Base-by-base conservation (phyloP, 257 asterid species). In the Rubia yunnanensis region DNA sequence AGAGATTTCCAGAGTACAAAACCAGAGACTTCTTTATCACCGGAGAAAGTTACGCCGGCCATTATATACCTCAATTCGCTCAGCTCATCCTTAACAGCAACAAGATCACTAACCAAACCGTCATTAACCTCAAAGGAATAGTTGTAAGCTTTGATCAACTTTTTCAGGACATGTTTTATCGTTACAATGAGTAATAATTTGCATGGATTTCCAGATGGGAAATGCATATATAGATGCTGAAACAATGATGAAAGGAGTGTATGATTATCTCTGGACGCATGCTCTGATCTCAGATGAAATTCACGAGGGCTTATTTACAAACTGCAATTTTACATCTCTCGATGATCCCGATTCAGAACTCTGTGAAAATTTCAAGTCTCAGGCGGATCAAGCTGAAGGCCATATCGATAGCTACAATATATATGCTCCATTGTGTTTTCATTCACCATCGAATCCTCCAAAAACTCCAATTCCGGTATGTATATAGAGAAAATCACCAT, bases 31-130 rank as follows among this genome's bases (percentile, higher is more conserved):
- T 88, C 53, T 85, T 56, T 67, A 64, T 87, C 24, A 71, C 85
- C 0, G 89, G 95, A 44, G 95, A 87, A 69, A 85, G 88, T 63
- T 87, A 85, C 57, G 90, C 90, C 0, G 92, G 90, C 14, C 95
- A 87, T 68, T 87, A 85, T 20, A 84, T 80, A 8, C 95, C 95
- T 28, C 92, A 87, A 55, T 88, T 87, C 3, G 86, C 95, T n/a
- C 75, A 81, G 34, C 63, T 87, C 11, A 79, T 85, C 80, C 83
- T 78, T n/a, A 49, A 67, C 1, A 76, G 73, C 52, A 87, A 84
- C 79, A 73, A 76, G 36, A 78, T 70, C 30, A 75, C 82, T 0
- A 80, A 81, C 53, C 85, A 83, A 67, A 79, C 86, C 7, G 70
- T 73, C 73, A 75, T 87, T 38, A 83, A 79, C 62, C 58, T 87